These are phyloP conservation scores for Sarocladiaceae sp. DNA, from an alignment of 2,329 filamentous ascomycete species.

Conservation along the genomic window DNA sequence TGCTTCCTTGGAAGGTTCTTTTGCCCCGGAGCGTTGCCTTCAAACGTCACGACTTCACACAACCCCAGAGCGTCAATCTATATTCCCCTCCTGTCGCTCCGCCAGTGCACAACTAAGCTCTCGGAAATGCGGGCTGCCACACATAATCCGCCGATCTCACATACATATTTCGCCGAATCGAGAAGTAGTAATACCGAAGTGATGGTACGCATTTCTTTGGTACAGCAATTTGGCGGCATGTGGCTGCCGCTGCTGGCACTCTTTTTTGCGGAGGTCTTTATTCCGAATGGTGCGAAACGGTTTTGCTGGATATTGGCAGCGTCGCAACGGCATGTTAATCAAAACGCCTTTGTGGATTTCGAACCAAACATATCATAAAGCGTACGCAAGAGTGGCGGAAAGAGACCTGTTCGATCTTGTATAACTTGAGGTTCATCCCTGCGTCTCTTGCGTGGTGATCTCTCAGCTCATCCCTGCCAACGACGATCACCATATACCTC, in stretches of 20 bases:
- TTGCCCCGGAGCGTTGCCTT: background rate
- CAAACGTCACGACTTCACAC: background rate
- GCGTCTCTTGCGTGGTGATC: background rate
- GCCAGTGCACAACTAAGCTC: background rate
- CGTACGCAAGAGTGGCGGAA: background rate
- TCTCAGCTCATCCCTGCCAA: background rate
- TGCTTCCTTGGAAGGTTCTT: background rate
- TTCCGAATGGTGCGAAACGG: background rate
- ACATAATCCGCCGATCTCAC: background rate
- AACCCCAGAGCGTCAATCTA: background rate
- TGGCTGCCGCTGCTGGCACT: background rate
- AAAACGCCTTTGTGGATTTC: background rate
- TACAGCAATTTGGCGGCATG: background rate
- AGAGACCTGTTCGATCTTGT: background rate
- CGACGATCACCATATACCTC: background rate
- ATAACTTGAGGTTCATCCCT: background rate
- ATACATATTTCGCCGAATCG: background rate
- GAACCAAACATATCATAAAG: background rate
- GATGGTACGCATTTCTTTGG: background rate
- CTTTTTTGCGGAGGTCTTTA: background rate
- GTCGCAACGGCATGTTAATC: slow-evolving; percentile 3
- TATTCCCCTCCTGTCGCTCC: background rate
- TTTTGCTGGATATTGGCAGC: background rate
- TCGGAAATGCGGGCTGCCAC: background rate
- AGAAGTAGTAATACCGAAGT: background rate